phyloP scores from a whole-genome alignment of 305 asterid genomes.

The Nicotiana rustica region DNA sequence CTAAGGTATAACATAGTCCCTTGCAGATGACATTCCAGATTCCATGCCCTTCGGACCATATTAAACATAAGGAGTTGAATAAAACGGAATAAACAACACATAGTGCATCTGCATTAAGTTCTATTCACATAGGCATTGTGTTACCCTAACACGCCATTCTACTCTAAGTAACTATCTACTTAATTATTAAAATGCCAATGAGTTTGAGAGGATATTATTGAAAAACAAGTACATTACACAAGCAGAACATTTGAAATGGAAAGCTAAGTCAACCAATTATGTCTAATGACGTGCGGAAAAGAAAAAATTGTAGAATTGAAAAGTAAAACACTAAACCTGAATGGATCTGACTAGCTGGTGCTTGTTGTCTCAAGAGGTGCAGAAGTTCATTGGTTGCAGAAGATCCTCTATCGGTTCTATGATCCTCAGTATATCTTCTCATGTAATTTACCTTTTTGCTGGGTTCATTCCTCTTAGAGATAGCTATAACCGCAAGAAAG shows the following conservation, averaged over 20 bases:
- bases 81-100: not conserved
- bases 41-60: not conserved
- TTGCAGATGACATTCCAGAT: constrained; percentile 8
- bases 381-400: constrained; percentile 67
- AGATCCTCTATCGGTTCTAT: constrained; percentile 44
- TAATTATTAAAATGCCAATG: constrained; percentile 17
- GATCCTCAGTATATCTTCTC: constrained; percentile 49
- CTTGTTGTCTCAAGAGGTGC: constrained; percentile 75
- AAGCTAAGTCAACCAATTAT: constrained; percentile 24
- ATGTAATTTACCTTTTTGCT: constrained; percentile 36
- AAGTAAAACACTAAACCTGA: constrained; percentile 43
- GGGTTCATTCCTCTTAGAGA: too few relatives aligned
- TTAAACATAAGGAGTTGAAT: not conserved
- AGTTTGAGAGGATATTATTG: not conserved
- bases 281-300: constrained; percentile 10
- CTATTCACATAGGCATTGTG: not conserved
- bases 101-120: not conserved
- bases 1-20: constrained; percentile 12
- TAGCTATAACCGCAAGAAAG: too few relatives aligned
- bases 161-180: not conserved
- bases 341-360: constrained; percentile 48
- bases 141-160: constrained; percentile 9
- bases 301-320: constrained; percentile 22
- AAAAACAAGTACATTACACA: not conserved
- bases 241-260: constrained; percentile 18